Evolutionary conservation across 495 filamentous ascomycete genomes (phyloP), one percentile per base, ranked within the genome.

Genomic region (Penicillium nucicola): DNA sequence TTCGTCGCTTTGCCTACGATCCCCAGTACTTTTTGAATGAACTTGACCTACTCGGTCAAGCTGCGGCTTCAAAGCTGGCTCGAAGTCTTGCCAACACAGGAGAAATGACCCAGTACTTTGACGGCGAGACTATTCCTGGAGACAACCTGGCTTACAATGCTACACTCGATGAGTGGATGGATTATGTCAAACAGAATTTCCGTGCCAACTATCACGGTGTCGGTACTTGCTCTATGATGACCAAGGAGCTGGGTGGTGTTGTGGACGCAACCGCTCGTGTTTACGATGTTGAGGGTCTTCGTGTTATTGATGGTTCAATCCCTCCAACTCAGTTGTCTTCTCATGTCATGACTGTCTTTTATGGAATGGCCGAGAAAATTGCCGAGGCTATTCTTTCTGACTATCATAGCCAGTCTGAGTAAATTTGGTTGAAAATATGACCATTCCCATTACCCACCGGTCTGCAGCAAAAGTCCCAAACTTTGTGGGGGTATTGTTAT

Each of bases 21-120:
- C 73, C 74, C 0, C 64, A 67, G 42, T 83, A 64, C 66, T 69
- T 84, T n/a, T 60, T 65, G n/a, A 61, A 77, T 32, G 70, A 67
- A 18, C 64, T 71, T 0, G 79, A 84, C 48, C 36, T 59, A 6
- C 76, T 76, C 10, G 59, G 82, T 17, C 68, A 74, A 2, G 53
- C 84, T 3, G 77, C 73, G 1, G 75, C 64, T 0, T 73, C 76
- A 57, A 75, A 74, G 56, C 72, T 81, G 8, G 58, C 61, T 0
- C 74, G 82, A 8, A 40, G 76, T n/a, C 35, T 70, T 1, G 75
- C 67, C 44, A 47, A 49, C 1, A 55, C 63, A 3, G 42, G 49
- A 2, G 66, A 61, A 10, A 60, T 77, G 50, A 40, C 62, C 42
- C 50, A 19, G 30, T 57, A 66, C 35, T 66, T 66, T 19, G 77